These are phyloP conservation scores for Chlorella sp. DNA, from an alignment of 139 green algal genomes.

Conservation along the genomic window DNA sequence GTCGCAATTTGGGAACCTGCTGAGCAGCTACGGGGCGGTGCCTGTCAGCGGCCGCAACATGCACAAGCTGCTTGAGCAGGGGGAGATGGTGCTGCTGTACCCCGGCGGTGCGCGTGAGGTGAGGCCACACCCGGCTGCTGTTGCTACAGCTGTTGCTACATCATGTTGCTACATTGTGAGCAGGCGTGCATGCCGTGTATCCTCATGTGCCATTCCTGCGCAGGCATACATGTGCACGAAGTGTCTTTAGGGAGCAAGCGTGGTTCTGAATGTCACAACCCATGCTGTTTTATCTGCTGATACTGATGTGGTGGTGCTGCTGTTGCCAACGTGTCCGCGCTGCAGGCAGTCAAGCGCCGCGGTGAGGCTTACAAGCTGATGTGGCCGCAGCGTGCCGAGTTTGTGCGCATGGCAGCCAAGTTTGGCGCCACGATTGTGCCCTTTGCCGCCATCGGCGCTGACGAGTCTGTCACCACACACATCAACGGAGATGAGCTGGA, in stretches of 20 bases:
- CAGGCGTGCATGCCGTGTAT: too few relatives aligned
- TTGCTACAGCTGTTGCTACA: too few relatives aligned
- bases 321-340: too few relatives aligned
- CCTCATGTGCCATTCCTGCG: too few relatives aligned
- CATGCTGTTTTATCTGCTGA: too few relatives aligned
- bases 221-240: too few relatives aligned
- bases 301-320: too few relatives aligned
- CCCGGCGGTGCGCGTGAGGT: slow-evolving; percentile 79
- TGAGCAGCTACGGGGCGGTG: slow-evolving; percentile 86
- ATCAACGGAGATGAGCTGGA: too few relatives aligned
- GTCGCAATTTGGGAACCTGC: not conserved
- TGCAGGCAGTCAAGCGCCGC: slow-evolving; percentile 58
- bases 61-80: slow-evolving; percentile 31
- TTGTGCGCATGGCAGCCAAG: slow-evolving; percentile 84
- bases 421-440: slow-evolving; percentile 91
- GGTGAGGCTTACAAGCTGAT: slow-evolving; percentile 50
- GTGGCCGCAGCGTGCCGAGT: slow-evolving; percentile 85
- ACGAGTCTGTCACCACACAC: slow-evolving; percentile 32
- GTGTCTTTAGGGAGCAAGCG: too few relatives aligned
- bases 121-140: not conserved
- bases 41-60: slow-evolving; percentile 74
- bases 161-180: too few relatives aligned
- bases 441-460: slow-evolving; percentile 69
- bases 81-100: slow-evolving; percentile 81
- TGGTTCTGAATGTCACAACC: too few relatives aligned